Conservation (phyloP, 2,329 filamentous ascomycete genomes). For the Magnaporthiopsis incrustans region DNA sequence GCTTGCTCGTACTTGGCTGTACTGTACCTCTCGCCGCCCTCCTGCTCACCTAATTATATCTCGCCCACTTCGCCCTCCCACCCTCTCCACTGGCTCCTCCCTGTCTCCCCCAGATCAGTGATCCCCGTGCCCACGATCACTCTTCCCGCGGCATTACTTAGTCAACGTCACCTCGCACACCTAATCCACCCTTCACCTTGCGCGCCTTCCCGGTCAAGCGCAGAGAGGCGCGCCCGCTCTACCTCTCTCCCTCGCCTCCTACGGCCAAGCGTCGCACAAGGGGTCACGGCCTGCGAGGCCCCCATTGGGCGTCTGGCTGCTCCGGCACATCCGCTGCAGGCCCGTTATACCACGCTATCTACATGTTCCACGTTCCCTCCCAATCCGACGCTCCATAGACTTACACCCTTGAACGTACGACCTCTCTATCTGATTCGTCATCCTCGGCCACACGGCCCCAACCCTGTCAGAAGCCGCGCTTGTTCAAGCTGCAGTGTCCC, state of each 20-base stretch:
- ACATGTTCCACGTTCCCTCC: neutral
- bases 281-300: neutral
- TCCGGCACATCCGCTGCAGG: neutral
- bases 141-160: neutral
- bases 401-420: neutral
- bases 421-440: neutral
- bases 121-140: neutral
- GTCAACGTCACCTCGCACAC: neutral
- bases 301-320: neutral
- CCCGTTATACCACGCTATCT: neutral
- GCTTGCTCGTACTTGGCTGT: neutral
- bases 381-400: neutral
- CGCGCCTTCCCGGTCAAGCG: neutral
- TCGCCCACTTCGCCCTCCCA: neutral
- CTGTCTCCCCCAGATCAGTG: neutral
- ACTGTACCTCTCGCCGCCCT: constrained; percentile 1
- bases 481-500: neutral
- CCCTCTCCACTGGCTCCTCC: neutral
- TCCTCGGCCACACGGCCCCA: neutral
- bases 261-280: neutral
- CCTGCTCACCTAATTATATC: constrained; percentile 5
- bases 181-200: neutral
- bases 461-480: neutral
- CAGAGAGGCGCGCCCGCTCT: neutral
- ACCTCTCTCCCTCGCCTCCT: neutral